Evolutionary conservation across 169 alveolate genomes (phyloP).

Genomic region (Toxoplasma gondii): DNA sequence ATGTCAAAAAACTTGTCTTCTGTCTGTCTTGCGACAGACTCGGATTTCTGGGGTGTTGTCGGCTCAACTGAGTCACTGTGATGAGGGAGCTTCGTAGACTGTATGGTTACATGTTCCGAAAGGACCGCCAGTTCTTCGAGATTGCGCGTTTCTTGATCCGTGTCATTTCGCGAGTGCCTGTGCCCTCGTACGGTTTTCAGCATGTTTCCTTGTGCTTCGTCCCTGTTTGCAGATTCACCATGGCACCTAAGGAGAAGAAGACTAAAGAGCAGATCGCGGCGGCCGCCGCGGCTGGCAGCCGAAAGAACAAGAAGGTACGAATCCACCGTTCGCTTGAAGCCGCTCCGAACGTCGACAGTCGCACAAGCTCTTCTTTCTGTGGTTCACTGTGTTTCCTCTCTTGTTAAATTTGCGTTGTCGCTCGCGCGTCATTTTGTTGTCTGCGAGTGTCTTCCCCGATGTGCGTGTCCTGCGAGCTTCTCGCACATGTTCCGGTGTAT

Average conservation of each 20-base stretch:
- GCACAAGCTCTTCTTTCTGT: neutral
- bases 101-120: no score
- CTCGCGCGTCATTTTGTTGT: neutral
- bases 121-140: no score
- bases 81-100: no score
- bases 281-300: slow-evolving; percentile 81
- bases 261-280: slow-evolving; percentile 79
- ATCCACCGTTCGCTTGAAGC: neutral
- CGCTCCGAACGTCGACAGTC: no score
- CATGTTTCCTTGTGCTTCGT: neutral
- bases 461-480: neutral
- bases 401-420: neutral
- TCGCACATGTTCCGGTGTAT: neutral
- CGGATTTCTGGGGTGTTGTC: no score
- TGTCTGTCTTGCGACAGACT: no score
- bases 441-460: neutral
- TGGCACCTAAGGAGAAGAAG: slow-evolving; percentile 77
- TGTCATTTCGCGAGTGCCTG: no score
- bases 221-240: slow-evolving; percentile 35
- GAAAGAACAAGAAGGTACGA: slow-evolving; percentile 73
- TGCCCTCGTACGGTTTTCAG: neutral
- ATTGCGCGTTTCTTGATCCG: no score
- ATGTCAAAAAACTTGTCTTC: no score
- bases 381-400: neutral
- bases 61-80: no score